Conservation (phyloP, 164 flowering plant species). For the Vitis rupestris region DNA sequence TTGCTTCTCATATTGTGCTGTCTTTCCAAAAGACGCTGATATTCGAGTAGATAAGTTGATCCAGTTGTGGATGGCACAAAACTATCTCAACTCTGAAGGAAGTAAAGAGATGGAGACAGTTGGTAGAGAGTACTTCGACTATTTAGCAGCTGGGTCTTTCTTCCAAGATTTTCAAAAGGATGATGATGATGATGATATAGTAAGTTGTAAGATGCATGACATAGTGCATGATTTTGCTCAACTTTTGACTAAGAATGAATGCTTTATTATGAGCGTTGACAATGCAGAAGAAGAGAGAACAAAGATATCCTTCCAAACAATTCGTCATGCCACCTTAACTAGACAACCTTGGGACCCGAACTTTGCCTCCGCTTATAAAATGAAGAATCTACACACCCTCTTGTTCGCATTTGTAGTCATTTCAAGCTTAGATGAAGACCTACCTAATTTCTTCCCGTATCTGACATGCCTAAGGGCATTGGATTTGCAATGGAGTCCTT, state of each 20-base stretch:
- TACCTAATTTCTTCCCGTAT: neutral
- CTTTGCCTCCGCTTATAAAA: neutral
- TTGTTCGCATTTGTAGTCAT: neutral
- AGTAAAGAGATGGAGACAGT: neutral
- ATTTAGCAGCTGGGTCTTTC: slow-evolving; percentile 9
- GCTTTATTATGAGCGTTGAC: neutral
- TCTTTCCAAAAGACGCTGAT: slow-evolving; percentile 14
- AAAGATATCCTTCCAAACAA: too few relatives aligned
- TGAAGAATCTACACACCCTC: slow-evolving; percentile 7
- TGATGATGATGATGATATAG: neutral
- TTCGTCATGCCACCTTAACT: neutral
- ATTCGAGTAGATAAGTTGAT: slow-evolving; percentile 4
- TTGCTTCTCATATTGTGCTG: slow-evolving; percentile 23
- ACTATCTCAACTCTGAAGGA: neutral
- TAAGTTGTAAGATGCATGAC: slow-evolving; percentile 8
- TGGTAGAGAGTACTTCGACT: slow-evolving; percentile 7
- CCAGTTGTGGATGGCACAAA: slow-evolving; percentile 18
- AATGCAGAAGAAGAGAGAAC: too few relatives aligned
- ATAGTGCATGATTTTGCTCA: slow-evolving; percentile 18
- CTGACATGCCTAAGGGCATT: slow-evolving; percentile 12
- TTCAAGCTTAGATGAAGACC: too few relatives aligned
- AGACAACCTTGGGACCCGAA: neutral
- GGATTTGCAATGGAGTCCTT: neutral
- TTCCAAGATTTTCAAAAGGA: slow-evolving; percentile 16
- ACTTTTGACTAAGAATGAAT: slow-evolving; percentile 1